Base-by-base conservation (phyloP, 768 basidiomycete genomes). In the Suillus brevipes region DNA sequence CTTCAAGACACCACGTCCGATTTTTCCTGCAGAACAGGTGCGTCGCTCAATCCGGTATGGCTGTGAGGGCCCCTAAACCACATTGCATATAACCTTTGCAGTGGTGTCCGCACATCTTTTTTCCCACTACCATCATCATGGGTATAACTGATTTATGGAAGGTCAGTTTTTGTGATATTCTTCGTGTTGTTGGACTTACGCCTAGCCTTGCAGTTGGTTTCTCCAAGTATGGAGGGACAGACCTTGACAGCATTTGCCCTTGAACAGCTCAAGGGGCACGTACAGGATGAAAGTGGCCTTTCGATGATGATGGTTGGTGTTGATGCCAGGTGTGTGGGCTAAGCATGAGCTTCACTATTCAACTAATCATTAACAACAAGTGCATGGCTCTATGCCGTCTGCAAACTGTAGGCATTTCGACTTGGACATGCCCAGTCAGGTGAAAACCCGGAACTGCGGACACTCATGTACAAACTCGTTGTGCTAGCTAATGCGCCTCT, bases 381-480 rank as follows among this genome's bases (percentile, higher is more conserved):
- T 57, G 64, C 66, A 6, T 74, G 63, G 55, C 37, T 47, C 50
- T 65, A 58, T 62, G 42, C 52, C 20, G 53, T 55, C 20, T 55
- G 34, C 20, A 55, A 55, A 36, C 10, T 55, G 42, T 45, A 60
- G 18, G 60, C 63, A 8, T 66, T 67, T 34, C 36, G 28, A 37
- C 64, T 53, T 1, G 38, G 57, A 34, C 69, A 70, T 61, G 67
- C 72, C 6, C 70, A 73, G 31, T 38, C 58, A 8, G 83, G 83
- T 0, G 73, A 77, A 57, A 83, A 83, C 65, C 81, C 83, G 1
- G 80, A 82, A 67, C 74, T 85, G 7, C 68, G 75, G 0, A 75
- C 76, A 0, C 74, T 87, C 1, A 85, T 84, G 70, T 80, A 75
- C 74, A 79, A 79, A 25, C 76, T 83, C 16, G 71, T 76, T 1